Percentiles rank a stretch among this genome's conserved stretches.
Evolutionary conservation across 163 green algal genomes (phyloP).

Genomic region (Scenedesmus sp.): DNA sequence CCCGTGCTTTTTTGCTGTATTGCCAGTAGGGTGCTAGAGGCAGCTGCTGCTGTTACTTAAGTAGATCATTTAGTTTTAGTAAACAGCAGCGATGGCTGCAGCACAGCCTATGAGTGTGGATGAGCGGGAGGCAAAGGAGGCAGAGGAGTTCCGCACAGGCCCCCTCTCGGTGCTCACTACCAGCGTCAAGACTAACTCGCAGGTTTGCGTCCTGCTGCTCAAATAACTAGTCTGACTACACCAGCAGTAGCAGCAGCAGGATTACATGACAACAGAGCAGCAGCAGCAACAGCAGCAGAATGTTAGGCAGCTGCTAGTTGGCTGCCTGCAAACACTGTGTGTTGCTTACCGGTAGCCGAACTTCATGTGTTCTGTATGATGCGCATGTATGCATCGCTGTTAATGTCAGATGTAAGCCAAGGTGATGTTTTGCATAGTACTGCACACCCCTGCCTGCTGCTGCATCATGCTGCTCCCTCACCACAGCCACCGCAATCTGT

Average conservation of each 20-base stretch:
- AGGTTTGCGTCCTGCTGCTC: slow-evolving; percentile 67
- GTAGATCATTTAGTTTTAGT: neutral
- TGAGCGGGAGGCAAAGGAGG: slow-evolving; percentile 93
- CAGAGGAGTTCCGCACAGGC: slow-evolving; percentile 94
- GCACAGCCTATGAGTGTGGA: slow-evolving; percentile 76
- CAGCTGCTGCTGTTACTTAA: neutral
- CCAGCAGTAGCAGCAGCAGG: slow-evolving; percentile 13
- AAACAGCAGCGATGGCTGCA: slow-evolving; percentile 8
- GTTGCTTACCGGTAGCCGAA: no score
- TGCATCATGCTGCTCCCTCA: neutral
- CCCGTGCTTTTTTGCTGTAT: neutral
- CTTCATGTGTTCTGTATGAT: no score
- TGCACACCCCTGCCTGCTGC: no score
- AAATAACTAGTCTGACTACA: no score
- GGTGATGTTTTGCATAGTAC: no score
- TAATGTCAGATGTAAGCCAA: no score
- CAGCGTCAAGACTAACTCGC: slow-evolving; percentile 98
- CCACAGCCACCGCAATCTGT: neutral
- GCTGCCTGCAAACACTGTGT: no score
- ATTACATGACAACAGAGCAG: slow-evolving; percentile 56
- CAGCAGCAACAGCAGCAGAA: neutral
- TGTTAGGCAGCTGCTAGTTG: no score
- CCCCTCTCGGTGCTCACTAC: slow-evolving; percentile 97
- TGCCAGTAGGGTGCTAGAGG: neutral
- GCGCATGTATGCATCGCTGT: no score